Evolutionary conservation across 768 basidiomycete genomes (phyloP).

Genomic region (Scleroderma bovista): DNA sequence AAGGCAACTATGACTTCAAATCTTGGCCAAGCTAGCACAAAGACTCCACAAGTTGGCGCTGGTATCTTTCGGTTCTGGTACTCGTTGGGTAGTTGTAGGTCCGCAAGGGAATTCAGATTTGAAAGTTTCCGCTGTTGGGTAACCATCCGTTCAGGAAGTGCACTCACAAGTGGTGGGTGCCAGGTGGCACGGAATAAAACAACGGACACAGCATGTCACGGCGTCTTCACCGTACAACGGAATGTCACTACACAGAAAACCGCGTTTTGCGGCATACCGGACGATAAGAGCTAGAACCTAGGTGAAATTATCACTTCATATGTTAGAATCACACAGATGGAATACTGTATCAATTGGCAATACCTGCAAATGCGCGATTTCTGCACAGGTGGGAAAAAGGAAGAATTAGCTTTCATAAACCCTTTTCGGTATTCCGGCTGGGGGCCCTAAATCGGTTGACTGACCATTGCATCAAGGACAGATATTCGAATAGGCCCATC

Average conservation of each 20-base stretch:
- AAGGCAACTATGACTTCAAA: not conserved
- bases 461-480: not conserved
- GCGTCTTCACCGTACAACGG: not conserved
- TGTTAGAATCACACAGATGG: not conserved
- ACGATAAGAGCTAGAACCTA: not conserved
- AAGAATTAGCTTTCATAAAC: constrained; percentile 1
- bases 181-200: not conserved
- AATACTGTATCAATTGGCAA: not conserved
- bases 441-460: not conserved
- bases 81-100: not conserved
- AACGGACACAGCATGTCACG: not conserved
- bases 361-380: not conserved
- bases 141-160: not conserved
- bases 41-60: not conserved
- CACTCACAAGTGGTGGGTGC: not conserved
- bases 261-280: not conserved
- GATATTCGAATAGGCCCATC: not conserved
- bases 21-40: not conserved
- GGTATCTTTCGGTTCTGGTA: not conserved
- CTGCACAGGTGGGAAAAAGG: not conserved
- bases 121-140: not conserved
- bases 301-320: not conserved
- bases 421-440: not conserved
- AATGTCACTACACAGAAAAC: not conserved
- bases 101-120: not conserved